Evolutionary conservation across 1,284 basidiomycete species (phyloP), one percentile per base, ranked within the genome.

Genomic region (Ceratobasidium theobromae): DNA sequence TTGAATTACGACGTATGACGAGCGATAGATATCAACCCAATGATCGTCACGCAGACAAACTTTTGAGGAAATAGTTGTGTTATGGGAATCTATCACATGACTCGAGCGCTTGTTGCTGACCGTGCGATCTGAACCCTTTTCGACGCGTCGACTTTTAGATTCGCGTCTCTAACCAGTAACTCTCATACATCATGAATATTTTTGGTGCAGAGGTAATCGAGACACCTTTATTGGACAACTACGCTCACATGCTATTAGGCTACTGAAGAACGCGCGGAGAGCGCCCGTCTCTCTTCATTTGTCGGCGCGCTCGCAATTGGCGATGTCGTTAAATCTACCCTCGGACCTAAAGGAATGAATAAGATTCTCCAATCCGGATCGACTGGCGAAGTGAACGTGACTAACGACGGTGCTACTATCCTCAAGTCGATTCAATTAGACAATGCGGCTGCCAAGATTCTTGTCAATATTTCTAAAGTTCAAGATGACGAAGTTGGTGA

Each of bases 381-480:
- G 2, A 87, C 90, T 0, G 95, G 94, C 33, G 92, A 95, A 45
- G 93, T 99, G 72, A 96, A 89, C 68, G 95, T 99, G 65, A 99
- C 97, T 16, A 99, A 99, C 78, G 97, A 99, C 77, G 97, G 97
- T 16, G 97, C 97, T 1, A 99, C 97, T 49, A 99, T 99, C 73
- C 85, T 99, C 70, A 98, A 97, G 76, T 88, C 93, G 62, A 98
- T 99, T 73, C 91, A 95, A 72, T 87, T 99, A 70, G 97, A 99
- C 79, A 99, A 99, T 75, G 92, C 97, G 1, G 96, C 97, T 0
- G 97, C 97, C 60, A 99, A 99, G 82, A 98, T 99, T 75, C 85
- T 99, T 60, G 97, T 99, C 74, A 98, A 99, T 79, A 99, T 99
- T 76, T 96, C 93, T n/a, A 99, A 99, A 76, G 95, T 98, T 16